Percentiles rank a stretch among this genome's conserved stretches.
These are phyloP conservation scores for Brassica balearica DNA, from an alignment of 441 rosid species.

Conservation along the genomic window DNA sequence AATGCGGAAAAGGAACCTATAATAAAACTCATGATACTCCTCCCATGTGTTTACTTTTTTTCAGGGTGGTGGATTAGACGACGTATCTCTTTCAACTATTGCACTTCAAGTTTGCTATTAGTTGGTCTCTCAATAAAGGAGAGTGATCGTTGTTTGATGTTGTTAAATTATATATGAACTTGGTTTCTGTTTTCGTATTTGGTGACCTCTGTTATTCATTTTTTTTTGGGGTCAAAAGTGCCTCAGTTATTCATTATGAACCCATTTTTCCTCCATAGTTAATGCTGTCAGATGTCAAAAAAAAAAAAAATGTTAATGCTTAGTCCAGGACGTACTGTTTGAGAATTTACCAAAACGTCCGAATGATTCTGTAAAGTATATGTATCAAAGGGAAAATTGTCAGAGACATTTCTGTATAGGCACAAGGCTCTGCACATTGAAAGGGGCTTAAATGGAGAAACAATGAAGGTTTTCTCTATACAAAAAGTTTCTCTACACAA, in stretches of 20 bases:
- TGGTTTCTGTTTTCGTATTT: not conserved
- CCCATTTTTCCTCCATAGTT: not conserved
- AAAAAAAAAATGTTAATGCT: not conserved
- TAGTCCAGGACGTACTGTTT: not conserved
- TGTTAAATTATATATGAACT: constrained; percentile 24
- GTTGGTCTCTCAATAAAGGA: constrained; percentile 36
- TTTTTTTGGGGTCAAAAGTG: too few relatives aligned
- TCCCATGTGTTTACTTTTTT: constrained; percentile 1
- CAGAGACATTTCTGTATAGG: not conserved
- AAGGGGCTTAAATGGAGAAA: too few relatives aligned
- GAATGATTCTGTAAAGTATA: not conserved
- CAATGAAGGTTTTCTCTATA: constrained; percentile 14
- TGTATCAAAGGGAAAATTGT: not conserved
- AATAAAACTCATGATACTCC: constrained; percentile 3
- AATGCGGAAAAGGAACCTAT: constrained; percentile 6
- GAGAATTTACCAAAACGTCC: not conserved
- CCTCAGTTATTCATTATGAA: constrained; percentile 15
- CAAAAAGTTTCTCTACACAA: constrained; percentile 20
- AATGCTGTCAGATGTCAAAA: not conserved
- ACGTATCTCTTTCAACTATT: constrained; percentile 14
- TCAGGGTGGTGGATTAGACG: constrained; percentile 24
- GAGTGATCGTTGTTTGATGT: constrained; percentile 30
- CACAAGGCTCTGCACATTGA: constrained; percentile 10
- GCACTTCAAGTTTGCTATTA: constrained; percentile 22
- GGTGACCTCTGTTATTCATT: too few relatives aligned